phyloP scores from a whole-genome alignment of 2,329 filamentous ascomycete species.

The Orbilia oligospora region DNA sequence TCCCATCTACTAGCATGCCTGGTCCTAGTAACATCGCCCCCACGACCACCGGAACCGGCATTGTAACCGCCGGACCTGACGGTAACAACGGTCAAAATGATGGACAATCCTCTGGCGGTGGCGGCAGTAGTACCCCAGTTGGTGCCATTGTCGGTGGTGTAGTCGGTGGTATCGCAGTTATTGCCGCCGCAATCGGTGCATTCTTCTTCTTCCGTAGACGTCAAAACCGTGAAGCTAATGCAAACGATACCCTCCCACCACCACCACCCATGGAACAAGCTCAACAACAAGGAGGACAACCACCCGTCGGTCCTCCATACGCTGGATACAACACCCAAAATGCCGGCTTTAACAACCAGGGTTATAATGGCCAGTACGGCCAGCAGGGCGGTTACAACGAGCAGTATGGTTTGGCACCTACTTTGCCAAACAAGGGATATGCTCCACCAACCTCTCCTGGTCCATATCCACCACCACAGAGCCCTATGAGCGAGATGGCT shows the following conservation, averaged over 20 bases:
- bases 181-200: conserved; percentile 37
- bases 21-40: conserved; percentile 28
- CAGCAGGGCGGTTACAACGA: conserved; percentile 45
- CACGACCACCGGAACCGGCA: conserved; percentile 8
- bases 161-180: conserved; percentile 56
- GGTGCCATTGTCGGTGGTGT: conserved; percentile 59
- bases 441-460: conserved; percentile 34
- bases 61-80: conserved; percentile 10
- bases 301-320: conserved; percentile 38
- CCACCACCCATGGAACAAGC: conserved; percentile 53
- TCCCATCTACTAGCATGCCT: conserved; percentile 20
- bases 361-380: conserved; percentile 22
- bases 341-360: conserved; percentile 31
- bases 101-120: not conserved
- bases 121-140: conserved; percentile 34
- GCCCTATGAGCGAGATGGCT: conserved; percentile 53
- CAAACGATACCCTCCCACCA: conserved; percentile 18
- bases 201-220: conserved; percentile 55
- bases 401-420: conserved; percentile 45
- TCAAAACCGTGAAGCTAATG: conserved; percentile 6
- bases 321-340: conserved; percentile 24
- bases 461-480: conserved; percentile 29
- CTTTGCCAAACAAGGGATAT: conserved; percentile 46
- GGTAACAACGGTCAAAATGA: not conserved
- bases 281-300: conserved; percentile 27